Evolutionary conservation across 2,329 filamentous ascomycete genomes (phyloP), one percentile per base, ranked within the genome.

Genomic region (Aspergillus aculeatinus): DNA sequence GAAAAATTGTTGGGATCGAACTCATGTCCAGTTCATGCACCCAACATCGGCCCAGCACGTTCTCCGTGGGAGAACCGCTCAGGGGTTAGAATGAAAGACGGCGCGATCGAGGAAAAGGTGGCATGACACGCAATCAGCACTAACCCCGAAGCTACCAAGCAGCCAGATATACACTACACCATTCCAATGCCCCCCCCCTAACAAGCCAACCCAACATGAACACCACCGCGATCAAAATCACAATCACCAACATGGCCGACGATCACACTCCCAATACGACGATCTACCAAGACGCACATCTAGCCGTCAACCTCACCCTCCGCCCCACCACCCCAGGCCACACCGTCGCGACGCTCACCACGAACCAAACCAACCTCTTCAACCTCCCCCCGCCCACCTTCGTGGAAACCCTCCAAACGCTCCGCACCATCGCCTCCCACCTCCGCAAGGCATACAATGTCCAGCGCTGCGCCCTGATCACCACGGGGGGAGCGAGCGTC

Each of bases 251-350:
- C 48, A 49, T 49, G 25, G 14, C n/a, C 49, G 10, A 29, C 49
- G n/a, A 35, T 35, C 11, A 35, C 33, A 12, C 19, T 4, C 10
- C 42, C 9, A 21, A 42, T 25, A 48, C 44, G 27, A 14, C 19
- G 21, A 49, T 58, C 19, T 54, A 58, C 44, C 39, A 27, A 14
- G 39, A 48, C 31, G 14, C 33, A 12, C 1, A 48, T 21, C 29
- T 53, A 21, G 25, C 44, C 19, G 11, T 58, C 50, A 7, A 11
- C 9, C 42, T 58, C 31, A 48, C 48, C 5, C 39, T n/a, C 35
- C n/a, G 29, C 5, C 56, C 48, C 14, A 51, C 48, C 27, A 58
- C 55, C n/a, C 35, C 35, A 35, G 55, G 49, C 48, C 55, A 58
- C 49, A 23, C 55, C 7, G 4, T 58, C 33, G 55, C 55, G 19